Base-by-base conservation (phyloP, 768 basidiomycete genomes). In the Mycena filopes region DNA sequence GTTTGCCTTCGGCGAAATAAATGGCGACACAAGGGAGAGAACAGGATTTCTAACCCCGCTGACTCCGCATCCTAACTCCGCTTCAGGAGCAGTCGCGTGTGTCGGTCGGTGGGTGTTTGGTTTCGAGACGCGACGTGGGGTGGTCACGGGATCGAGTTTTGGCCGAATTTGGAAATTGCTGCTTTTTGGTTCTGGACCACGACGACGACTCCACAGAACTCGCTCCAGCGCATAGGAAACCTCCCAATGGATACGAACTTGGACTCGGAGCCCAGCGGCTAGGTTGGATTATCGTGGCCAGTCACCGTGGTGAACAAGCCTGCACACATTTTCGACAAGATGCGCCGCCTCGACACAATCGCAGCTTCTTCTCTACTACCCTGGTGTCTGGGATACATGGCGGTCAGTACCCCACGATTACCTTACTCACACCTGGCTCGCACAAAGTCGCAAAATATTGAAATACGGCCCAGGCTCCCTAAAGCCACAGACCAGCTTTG, bases 381-480 rank as follows among this genome's bases (percentile, higher is more conserved):
- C n/a, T n/a, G n/a, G 94, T 98, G 6, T 99, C 99, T 73, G 98
- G 99, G 79, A 98, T 99, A 81, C 99, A 99, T 73, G 96, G 97
- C 64, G 98, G 97, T 95, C 67, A 71, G 89, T 82, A n/a, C n/a
- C n/a, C 23, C 53, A 28, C 42, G 54, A 65, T 55, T n/a, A 55
- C 26, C 60, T 56, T n/a, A 42, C 58, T 66, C 60, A 60, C 21
- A 13, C 15, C 2, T 29, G 12, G 29, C 5, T 15, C 36, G 36
- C 10, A 36, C 10, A n/a, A 45, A 18, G 16, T 41, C 25, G 47
- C 29, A 38, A 20, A 25, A 48, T 36, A 50, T 48, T 50, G 7
- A 21, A 21, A 23, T 40, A 33, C 47, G 0, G 9, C 10, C 94
- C 97, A 0, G 97, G 98, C 64, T 96, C 98, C 1, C 87, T 95